Evolutionary conservation across 306 rosid genomes (phyloP).

Genomic region (Heteromeles arbutifolia): DNA sequence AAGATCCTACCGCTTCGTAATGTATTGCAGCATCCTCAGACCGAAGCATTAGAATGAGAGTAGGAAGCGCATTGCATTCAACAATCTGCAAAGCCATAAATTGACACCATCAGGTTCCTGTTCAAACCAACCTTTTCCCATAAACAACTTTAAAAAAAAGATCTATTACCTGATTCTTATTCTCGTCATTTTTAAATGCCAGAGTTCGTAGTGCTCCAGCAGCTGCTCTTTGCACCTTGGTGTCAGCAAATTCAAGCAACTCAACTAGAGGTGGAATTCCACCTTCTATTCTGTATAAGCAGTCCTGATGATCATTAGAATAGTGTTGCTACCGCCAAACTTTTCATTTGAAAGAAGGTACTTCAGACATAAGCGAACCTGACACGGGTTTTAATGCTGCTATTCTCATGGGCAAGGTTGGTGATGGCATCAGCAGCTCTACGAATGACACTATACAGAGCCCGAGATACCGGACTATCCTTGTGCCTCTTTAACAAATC

Average conservation of each 20-base stretch:
- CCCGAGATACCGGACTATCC: conserved; percentile 49
- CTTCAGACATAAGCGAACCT: conserved; percentile 48
- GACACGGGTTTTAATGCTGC: conserved; percentile 88
- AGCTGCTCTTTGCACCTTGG: conserved; percentile 97
- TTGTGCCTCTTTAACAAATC: conserved; percentile 78
- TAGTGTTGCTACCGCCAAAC: not conserved
- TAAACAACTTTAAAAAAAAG: conserved; percentile 7
- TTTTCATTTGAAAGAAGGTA: not conserved
- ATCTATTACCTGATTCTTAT: conserved; percentile 78
- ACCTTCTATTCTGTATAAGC: conserved; percentile 75
- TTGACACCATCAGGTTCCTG: conserved; percentile 7
- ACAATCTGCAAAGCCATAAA: conserved; percentile 69
- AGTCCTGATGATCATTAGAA: conserved; percentile 17
- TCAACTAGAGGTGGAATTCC: conserved; percentile 97
- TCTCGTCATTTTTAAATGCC: conserved; percentile 92
- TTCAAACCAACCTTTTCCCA: conserved; percentile 8
- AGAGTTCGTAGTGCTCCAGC: conserved; percentile 95
- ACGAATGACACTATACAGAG: conserved; percentile 83
- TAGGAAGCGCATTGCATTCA: conserved; percentile 98
- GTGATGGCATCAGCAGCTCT: conserved; percentile 99
- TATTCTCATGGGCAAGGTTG: conserved; percentile 97
- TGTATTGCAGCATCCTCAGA: conserved; percentile 97
- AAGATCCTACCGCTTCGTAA: conserved; percentile 82
- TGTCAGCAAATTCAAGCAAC: conserved; percentile 78
- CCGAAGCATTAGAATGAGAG: conserved; percentile 85